Evolutionary conservation across 2,329 filamentous ascomycete species (phyloP).

Genomic region (Dactylellina haptotyla): DNA sequence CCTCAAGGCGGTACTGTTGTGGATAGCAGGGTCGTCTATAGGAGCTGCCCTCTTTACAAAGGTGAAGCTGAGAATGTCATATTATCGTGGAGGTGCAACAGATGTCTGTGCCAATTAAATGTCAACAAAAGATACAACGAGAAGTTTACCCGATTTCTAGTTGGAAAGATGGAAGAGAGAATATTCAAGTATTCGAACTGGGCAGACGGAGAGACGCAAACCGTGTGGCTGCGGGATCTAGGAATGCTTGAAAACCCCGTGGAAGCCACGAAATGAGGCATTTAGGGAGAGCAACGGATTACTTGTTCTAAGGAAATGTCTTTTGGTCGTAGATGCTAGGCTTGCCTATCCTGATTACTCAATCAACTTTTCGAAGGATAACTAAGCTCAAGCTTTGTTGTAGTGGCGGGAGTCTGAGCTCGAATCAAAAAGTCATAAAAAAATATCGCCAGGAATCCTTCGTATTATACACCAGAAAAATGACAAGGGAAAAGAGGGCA

Average conservation of each 20-base stretch:
- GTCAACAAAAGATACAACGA: not conserved
- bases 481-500: constrained; percentile 1
- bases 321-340: not conserved
- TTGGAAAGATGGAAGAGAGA: not conserved
- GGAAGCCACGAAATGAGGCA: too few species aligned
- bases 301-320: too few species aligned
- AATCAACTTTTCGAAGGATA: too few species aligned
- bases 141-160: not conserved
- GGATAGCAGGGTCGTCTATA: not conserved
- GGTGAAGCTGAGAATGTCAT: not conserved
- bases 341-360: too few species aligned
- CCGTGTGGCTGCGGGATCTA: too few species aligned
- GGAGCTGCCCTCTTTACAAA: not conserved
- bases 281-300: too few species aligned
- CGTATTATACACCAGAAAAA: constrained; percentile 1
- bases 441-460: not conserved
- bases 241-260: too few species aligned
- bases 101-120: not conserved
- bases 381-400: too few species aligned
- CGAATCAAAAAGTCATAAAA: not conserved
- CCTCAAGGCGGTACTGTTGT: too few species aligned
- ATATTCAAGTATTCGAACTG: not conserved
- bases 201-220: not conserved
- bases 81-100: not conserved
- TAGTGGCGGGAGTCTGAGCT: too few species aligned